Base-by-base conservation (phyloP, 208 protist genomes). In the Trypanosoma theileri region DNA sequence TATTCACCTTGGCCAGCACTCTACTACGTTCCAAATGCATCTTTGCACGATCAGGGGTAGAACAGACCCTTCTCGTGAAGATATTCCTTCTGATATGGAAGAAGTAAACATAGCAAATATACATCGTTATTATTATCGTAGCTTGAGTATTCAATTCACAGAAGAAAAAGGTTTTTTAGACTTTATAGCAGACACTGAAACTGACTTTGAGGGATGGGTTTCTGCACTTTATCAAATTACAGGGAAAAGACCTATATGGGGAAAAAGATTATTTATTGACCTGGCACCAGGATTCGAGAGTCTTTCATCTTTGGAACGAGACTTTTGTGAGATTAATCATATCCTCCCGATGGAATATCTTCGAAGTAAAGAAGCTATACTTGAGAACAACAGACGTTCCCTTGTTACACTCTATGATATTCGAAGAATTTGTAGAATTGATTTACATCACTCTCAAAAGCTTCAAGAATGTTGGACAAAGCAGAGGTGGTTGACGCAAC, bases 131-230 rank as follows among this genome's bases (percentile, higher is more conserved):
- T 79, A 66, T 59, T 79, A 79, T 55, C 66, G 73, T 44, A 54
- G n/a, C 21, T 72, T 79, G 28, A 16, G 35, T 22, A 54, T 79
- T 42, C 40, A 70, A 40, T 79, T 79, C 22, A 28, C 10, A 46
- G 75, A 79, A 28, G 22, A 71, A 24, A 61, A 45, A 1, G 26
- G 28, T 21, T 62, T 22, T 35, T 28, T 79, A 7, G 28, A 58
- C 16, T 70, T 79, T 58, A 56, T 79, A 19, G 54, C 26, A 44
- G 73, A 79, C 11, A 77, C 48, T 22, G 61, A 63, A 17, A 64
- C 63, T 3, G 73, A 79, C 46, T 79, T 79, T 59, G 73, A 79
- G 63, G 73, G 69, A 45, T 73, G 53, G 67, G n/a, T 79, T 17
- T 62, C 78, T 19, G 70, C 42, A 10, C 48, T 79, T 21, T 59